Base-by-base conservation (phyloP, 2,329 filamentous ascomycete genomes). In the Phyllosticta citrichinensis region DNA sequence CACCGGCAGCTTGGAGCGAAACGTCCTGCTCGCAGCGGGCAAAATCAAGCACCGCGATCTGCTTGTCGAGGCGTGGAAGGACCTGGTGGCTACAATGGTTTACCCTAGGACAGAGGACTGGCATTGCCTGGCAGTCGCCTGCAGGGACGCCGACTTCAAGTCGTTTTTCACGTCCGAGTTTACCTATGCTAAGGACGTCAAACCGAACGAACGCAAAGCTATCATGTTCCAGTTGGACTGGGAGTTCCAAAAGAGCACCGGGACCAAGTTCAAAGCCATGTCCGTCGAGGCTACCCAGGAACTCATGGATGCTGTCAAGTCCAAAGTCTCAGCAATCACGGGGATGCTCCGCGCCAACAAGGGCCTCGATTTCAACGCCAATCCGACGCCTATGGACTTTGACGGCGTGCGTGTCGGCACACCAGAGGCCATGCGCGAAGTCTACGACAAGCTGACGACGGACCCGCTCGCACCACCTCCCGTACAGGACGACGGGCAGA, bases 391-490 rank as follows among this genome's bases (percentile, higher is more conserved):
- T 19, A 74, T 76, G 14, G 68, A 71, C 69, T 25, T 63, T 78
- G 27, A 66, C 66, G 52, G 68, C 70, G 2, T 65, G 65, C 25
- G 59, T 62, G 10, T 59, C 67, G 68, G 64, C 22, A 56, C 64
- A 22, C 64, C 71, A 14, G 62, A 67, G 10, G 67, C 73, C 17
- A 63, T 77, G 55, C 70, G 72, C 12, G 64, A 64, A 19, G 63
- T 80, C 0, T 80, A 80, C 66, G 75, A 79, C 62, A 73, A 76
- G 55, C 66, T 76, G 54, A 77, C 76, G 1, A 75, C 73, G 14
- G 77, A 77, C 59, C 72, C 70, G 4, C 64, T 65, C 12, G 65
- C 67, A 12, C 40, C 40, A 14, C 17, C 14, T 17, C 57, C 63
- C 9, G 62, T 62, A 33, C 33, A 63, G 19, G 52, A 56, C 25